Evolutionary conservation across 768 basidiomycete genomes (phyloP), one percentile per base, ranked within the genome.

Genomic region (Mycena capillaripes): DNA sequence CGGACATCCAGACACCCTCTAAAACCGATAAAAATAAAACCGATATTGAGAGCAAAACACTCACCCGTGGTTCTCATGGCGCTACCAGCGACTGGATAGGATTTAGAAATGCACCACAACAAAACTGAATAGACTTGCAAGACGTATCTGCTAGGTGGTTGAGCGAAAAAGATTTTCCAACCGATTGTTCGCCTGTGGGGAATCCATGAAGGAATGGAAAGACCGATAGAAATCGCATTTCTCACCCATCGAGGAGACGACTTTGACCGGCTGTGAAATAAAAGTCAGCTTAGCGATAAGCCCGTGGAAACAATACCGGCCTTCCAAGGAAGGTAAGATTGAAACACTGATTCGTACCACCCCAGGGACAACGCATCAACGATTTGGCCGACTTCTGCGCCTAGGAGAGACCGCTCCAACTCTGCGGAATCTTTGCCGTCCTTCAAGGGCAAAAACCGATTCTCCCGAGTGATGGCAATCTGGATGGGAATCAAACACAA

Each of bases 1-100:
- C 88, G 0, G 90, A 91, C 86, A 91, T 88, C 91, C 90, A 91
- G 2, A 91, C 89, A 6, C 90, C 90, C 80, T 90, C 89, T 76
- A 75, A 36, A 58, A 59, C 55, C 11, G 16, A 58, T 10, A 46
- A 53, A 29, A 29, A 36, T 1, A 52, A 29, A 62, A 46, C 16
- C 16, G 25, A 9, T 4, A 3, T 3, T 42, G n/a, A 25, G 2
- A 53, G 6, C 9, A 23, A 3, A 27, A 40, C 0, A 69, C 75
- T 27, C 58, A 83, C 83, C 86, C 40, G 89, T 91, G 11, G 90
- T 91, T n/a, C 89, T 81, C 89, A 91, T 90, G 0, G 90, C 91
- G 11, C 86, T 89, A 1, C 91, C 91, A 10, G 89, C 89, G 73
- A 92, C 70, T 72, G 25, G 5, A 42, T 16, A 21, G 5, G 11